Evolutionary conservation across 352 stramenopile genomes (phyloP).

Genomic region (Aphanomyces stellatus): DNA sequence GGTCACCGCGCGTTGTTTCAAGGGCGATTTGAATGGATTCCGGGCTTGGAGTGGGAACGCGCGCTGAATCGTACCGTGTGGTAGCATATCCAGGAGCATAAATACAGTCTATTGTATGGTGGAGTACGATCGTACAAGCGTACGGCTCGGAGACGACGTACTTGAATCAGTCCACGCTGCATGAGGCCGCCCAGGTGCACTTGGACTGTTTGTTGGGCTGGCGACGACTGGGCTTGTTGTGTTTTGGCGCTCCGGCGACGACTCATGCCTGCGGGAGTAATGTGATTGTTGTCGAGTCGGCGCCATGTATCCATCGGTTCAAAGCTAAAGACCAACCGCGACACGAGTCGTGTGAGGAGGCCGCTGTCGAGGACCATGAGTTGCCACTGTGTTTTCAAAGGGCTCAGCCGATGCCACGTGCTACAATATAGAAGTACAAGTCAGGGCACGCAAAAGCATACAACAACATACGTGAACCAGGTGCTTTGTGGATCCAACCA

Average conservation of each 20-base stretch:
- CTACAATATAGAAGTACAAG: not conserved
- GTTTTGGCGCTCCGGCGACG: not conserved
- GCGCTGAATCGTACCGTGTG: not conserved
- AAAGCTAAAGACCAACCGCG: not conserved
- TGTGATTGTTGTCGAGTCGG: not conserved
- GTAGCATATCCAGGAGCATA: not conserved
- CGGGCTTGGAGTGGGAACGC: not conserved
- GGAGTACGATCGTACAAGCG: too few relatives aligned
- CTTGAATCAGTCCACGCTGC: slow-evolving; percentile 4
- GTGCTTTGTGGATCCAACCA: not conserved
- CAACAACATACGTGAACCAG: slow-evolving; percentile 10
- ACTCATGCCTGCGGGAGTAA: not conserved
- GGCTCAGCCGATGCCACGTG: slow-evolving; percentile 1
- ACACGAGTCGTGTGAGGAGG: not conserved
- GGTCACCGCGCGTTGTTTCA: not conserved
- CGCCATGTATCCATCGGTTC: slow-evolving; percentile 7
- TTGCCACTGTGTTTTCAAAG: slow-evolving; percentile 6
- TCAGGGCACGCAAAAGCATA: not conserved
- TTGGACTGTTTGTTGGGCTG: too few relatives aligned
- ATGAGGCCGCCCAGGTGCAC: slow-evolving; percentile 1
- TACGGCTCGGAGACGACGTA: too few relatives aligned
- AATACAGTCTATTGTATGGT: not conserved
- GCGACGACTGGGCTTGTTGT: too few relatives aligned
- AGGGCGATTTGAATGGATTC: not conserved
- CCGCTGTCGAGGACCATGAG: not conserved